phyloP scores from a whole-genome alignment of 306 rosid genomes.

The Cucurbita argyrosperma region DNA sequence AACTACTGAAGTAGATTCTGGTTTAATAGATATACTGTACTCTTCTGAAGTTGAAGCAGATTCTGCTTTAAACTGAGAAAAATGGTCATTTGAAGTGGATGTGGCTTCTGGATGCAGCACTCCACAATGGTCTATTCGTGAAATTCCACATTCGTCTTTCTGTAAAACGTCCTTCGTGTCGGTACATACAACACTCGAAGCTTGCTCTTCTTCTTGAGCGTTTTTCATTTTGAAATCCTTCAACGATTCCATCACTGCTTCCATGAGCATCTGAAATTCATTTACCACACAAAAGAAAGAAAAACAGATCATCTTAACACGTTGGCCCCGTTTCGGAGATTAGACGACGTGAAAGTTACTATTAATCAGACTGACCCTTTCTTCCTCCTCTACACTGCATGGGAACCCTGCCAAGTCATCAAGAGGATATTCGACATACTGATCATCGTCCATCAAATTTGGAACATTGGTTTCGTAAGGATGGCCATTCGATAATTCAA shows the following conservation, averaged over 20 bases:
- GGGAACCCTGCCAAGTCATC: conserved; percentile 71
- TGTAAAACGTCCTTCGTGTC: conserved; percentile 12
- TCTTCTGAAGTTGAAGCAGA: conserved; percentile 23
- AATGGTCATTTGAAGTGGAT: conserved; percentile 11
- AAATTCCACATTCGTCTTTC: conserved; percentile 17
- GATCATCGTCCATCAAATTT: conserved; percentile 51
- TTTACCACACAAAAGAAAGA: background rate
- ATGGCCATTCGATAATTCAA: conserved; percentile 59
- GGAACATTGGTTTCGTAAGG: conserved; percentile 55
- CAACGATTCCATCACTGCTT: conserved; percentile 54
- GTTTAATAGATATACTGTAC: conserved; percentile 13
- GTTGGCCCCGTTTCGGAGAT: background rate
- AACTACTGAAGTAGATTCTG: conserved; percentile 21
- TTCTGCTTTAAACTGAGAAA: conserved; percentile 17
- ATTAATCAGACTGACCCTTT: conserved; percentile 41
- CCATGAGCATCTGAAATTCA: conserved; percentile 56
- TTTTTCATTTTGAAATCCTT: conserved; percentile 40
- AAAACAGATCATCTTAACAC: background rate
- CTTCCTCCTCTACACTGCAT: conserved; percentile 52
- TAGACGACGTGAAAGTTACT: conserved; percentile 4
- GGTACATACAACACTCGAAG: conserved; percentile 5
- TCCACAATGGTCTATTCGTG: conserved; percentile 16
- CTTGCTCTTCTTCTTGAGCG: conserved; percentile 25
- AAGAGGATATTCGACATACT: conserved; percentile 63
- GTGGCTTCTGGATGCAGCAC: conserved; percentile 17